Base-by-base conservation (phyloP, 2,329 filamentous ascomycete genomes). In the Tolypocladium ophioglossoides region DNA sequence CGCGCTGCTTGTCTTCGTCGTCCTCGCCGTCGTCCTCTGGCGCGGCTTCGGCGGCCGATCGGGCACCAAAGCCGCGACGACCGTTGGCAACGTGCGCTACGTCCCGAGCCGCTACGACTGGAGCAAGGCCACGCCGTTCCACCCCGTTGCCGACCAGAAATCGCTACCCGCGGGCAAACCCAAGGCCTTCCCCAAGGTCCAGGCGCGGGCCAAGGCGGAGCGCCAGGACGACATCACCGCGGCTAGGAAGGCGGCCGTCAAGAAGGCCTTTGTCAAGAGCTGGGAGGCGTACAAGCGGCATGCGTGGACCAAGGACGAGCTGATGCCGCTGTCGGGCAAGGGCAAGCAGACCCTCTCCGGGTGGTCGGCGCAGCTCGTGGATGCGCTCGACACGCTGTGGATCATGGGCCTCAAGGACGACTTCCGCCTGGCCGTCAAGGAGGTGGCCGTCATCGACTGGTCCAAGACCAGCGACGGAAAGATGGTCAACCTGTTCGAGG, bases 401-500 rank as follows among this genome's bases (percentile, higher is more conserved):
- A 82, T 85, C 56, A 79, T 84, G 77, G 80, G 72, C 16, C 61
- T 84, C 58, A 71, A 77, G 48, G 70, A 76, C 12, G 82, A 85
- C 54, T 83, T 84, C 58, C 64, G 69, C 48, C 64, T 72, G 52
- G 80, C 81, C 3, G 74, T 83, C 30, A 58, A 63, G 52, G 60
- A 68, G 46, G 70, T 76, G n/a, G 73, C 72, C 41, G 66, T 71
- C 34, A 80, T 84, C 57, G 78, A 84, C 64, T 84, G 81, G 68
- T 69, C 72, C 18, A 77, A 73, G 9, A 76, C 76, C 4, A 67
- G 63, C 4, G 66, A 70, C 35, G 62, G 67, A 2, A 70, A 72
- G 10, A 40, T 44, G 20, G 76, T 84, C 60, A 83, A 77, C 52
- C 59, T 80, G n/a, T 86, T 86, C 58, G 83, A 86, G 64, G 84